Evolutionary conservation across 2,329 filamentous ascomycete species (phyloP).

Genomic region (Alternaria infectoria): DNA sequence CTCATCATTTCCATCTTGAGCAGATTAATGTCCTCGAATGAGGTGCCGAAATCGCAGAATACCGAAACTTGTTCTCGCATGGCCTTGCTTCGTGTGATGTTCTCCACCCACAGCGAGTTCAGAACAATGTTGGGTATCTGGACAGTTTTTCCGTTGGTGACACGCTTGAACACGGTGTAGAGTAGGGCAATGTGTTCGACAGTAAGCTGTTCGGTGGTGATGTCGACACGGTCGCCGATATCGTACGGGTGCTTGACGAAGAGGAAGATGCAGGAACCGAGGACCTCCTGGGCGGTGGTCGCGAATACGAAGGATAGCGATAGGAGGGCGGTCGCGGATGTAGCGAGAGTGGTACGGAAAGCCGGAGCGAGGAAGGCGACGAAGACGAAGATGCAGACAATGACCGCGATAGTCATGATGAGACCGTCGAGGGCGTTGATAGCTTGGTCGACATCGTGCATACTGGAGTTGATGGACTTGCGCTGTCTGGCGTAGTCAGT

Average conservation of each 20-base stretch:
- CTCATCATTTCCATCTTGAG: conserved; percentile 82
- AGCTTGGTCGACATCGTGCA: conserved; percentile 97
- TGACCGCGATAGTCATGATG: conserved; percentile 77
- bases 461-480: conserved; percentile 87
- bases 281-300: conserved; percentile 87
- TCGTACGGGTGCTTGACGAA: conserved; percentile 99
- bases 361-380: conserved; percentile 86
- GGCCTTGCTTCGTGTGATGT: conserved; percentile 85
- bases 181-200: conserved; percentile 95
- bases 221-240: conserved; percentile 91
- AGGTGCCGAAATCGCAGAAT: conserved; percentile 83
- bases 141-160: conserved; percentile 78
- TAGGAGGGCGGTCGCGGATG: conserved; percentile 87
- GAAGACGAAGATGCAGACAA: conserved; percentile 85
- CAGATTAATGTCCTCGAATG: conserved; percentile 86
- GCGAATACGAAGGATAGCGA: conserved; percentile 98
- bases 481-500: conserved; percentile 83
- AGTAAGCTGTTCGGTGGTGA: conserved; percentile 71
- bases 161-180: conserved; percentile 88
- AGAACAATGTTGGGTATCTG: conserved; percentile 90
- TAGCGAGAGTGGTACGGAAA: conserved; percentile 84
- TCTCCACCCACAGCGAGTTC: conserved; percentile 94
- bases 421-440: conserved; percentile 90
- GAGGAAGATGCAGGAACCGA: conserved; percentile 98
- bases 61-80: conserved; percentile 87